A percentile compares a stretch with the other conserved stretches of the same genome.
These are phyloP conservation scores for Pythium aquatile DNA, from an alignment of 352 stramenopile species.

Conservation along the genomic window DNA sequence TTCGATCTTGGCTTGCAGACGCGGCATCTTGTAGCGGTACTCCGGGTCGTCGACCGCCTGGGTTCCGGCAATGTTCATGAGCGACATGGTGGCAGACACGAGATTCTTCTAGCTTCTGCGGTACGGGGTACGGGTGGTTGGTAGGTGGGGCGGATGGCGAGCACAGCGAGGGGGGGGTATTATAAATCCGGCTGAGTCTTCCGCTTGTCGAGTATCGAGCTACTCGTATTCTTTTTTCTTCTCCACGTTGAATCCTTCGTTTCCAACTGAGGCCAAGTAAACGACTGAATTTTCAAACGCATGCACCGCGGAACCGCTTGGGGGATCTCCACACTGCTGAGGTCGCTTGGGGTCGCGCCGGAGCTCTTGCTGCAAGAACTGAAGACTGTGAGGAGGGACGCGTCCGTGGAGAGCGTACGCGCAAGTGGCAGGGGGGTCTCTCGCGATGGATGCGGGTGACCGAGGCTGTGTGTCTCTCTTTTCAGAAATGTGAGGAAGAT, in stretches of 20 bases:
- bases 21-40: constrained; percentile 99
- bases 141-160: not conserved
- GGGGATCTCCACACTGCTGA: constrained; percentile 4
- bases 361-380: constrained; percentile 8
- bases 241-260: constrained; percentile 74
- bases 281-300: constrained; percentile 82
- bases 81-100: constrained; percentile 55
- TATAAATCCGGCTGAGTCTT: constrained; percentile 36
- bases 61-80: constrained; percentile 91
- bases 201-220: constrained; percentile 26
- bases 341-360: constrained; percentile 9
- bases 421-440: not conserved
- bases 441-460: not conserved
- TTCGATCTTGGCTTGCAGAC: constrained; percentile 96
- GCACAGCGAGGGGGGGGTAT: constrained; percentile 2
- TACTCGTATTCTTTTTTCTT: constrained; percentile 60
- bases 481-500: constrained; percentile 13
- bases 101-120: constrained; percentile 33
- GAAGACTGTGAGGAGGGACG: not conserved
- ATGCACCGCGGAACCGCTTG: constrained; percentile 66
- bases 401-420: not conserved
- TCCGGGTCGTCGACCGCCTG: constrained; percentile 90
- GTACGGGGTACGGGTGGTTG: constrained; percentile 19
- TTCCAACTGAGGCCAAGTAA: constrained; percentile 57
- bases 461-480: constrained; percentile 8